Base-by-base conservation (phyloP, 495 filamentous ascomycete genomes). In the Podospora pseudoanserina region DNA sequence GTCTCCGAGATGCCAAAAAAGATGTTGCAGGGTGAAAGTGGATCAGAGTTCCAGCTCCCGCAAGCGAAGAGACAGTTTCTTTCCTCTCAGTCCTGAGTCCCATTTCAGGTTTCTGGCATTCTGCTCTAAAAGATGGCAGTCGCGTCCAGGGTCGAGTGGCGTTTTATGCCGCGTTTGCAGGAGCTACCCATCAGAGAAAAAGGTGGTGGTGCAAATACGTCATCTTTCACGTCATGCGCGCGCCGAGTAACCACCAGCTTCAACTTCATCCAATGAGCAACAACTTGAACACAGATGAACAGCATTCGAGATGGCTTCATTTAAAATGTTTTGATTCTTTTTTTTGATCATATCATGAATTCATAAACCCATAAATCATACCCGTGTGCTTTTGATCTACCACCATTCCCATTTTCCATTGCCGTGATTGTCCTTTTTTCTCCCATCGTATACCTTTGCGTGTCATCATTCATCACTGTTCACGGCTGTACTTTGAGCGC, bases 401-500 rank as follows among this genome's bases (percentile, higher is more conserved):
- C 30, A 7, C 30, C 30, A 32, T 32, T 32, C 30, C 39, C 39
- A 23, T 23, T 23, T 23, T 23, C 39, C 39, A 49, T 2, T 49
- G 7, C 39, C 39, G 13, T 39, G 39, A 11, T 49, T 13, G 7
- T 49, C 39, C 0, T 49, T 16, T 16, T 3, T 49, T 13, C 0
- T 16, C 39, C 39, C 7, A 49, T 13, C 39, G 15, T 49, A 18
- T 49, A 11, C 39, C 39, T 13, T 32, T 4, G 30, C 13, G 39
- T 28, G 19, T 64, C 66, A 53, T 68, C 27, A 67, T 18, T 32
- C 59, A 28, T 28, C 27, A 60, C 39, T 68, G 60, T 16, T 67
- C 77, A 28, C 76, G 64, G 0, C 78, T 85, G 60, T 85, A 87
- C 63, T 77, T 74, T 5, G 82, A 87, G 13, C 67, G 67, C 73